Evolutionary conservation across 208 protist genomes (phyloP).

Genomic region (Crithidia bombi): DNA sequence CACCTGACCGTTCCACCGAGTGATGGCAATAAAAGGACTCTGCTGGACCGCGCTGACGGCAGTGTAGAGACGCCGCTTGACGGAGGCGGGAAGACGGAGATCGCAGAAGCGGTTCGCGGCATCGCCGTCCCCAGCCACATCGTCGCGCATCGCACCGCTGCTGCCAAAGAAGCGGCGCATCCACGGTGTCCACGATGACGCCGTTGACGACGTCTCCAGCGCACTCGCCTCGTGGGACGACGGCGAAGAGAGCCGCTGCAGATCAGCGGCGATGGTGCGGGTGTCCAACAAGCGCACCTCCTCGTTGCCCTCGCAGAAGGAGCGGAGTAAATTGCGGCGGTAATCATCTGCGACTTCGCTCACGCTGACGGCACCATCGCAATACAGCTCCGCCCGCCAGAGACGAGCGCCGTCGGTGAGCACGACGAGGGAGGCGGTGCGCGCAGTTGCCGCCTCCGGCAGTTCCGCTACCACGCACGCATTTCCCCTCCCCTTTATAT

Average conservation of each 20-base stretch:
- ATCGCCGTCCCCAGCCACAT: background rate
- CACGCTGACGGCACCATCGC: slow-evolving; percentile 49
- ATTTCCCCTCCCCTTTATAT: slow-evolving; percentile 18
- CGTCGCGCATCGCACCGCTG: slow-evolving; percentile 1
- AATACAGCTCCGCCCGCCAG: slow-evolving; percentile 62
- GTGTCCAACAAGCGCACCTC: slow-evolving; percentile 31
- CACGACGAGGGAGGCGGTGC: slow-evolving; percentile 43
- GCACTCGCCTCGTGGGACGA: background rate
- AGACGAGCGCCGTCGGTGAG: slow-evolving; percentile 65
- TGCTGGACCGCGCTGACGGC: slow-evolving; percentile 70
- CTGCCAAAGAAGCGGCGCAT: slow-evolving; percentile 26
- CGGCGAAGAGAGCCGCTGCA: slow-evolving; percentile 17
- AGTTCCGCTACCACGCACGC: slow-evolving; percentile 53
- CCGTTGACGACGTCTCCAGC: background rate
- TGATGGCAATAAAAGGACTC: slow-evolving; percentile 51
- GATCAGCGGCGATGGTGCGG: slow-evolving; percentile 23
- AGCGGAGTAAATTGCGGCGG: slow-evolving; percentile 30
- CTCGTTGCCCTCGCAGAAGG: slow-evolving; percentile 30
- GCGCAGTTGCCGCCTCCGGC: slow-evolving; percentile 30
- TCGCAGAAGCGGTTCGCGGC: background rate
- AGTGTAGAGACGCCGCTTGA: slow-evolving; percentile 45
- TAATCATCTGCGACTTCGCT: slow-evolving; percentile 30
- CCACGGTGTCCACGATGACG: slow-evolving; percentile 16
- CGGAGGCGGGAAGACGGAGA: background rate
- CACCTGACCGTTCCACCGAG: slow-evolving; percentile 70